These are phyloP conservation scores for Corchorus capsularis DNA, from an alignment of 345 rosid species.

Conservation along the genomic window DNA sequence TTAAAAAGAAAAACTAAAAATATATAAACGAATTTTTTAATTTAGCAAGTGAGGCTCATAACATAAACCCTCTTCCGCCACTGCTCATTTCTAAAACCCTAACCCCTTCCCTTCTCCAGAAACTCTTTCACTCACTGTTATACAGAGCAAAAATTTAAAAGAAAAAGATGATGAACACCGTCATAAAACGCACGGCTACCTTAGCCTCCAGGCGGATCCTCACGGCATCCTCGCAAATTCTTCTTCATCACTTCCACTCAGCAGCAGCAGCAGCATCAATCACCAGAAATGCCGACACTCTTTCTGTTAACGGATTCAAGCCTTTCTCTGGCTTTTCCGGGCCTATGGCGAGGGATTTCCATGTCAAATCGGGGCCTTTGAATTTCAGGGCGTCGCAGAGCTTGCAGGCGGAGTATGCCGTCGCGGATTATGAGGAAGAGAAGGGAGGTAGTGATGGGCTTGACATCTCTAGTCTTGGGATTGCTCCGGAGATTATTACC, in stretches of 20 bases:
- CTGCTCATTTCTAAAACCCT: conserved; percentile 17
- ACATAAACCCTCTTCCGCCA: not conserved
- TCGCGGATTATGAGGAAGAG: conserved; percentile 48
- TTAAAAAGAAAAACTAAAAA: no score
- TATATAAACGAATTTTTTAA: no score
- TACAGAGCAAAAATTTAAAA: not conserved
- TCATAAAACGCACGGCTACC: conserved; percentile 5
- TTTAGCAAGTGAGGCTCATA: not conserved
- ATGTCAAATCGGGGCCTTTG: conserved; percentile 50
- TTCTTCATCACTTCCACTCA: conserved; percentile 9
- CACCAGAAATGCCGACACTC: not conserved
- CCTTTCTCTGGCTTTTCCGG: not conserved
- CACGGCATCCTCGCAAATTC: conserved; percentile 6
- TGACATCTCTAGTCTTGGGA: conserved; percentile 64
- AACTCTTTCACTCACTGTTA: not conserved
- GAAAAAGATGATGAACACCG: conserved; percentile 6
- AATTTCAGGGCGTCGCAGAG: conserved; percentile 45
- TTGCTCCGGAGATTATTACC: conserved; percentile 72
- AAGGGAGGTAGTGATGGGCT: conserved; percentile 56
- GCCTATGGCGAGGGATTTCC: conserved; percentile 41
- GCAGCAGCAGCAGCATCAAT: not conserved
- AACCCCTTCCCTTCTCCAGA: not conserved
- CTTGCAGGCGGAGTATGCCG: conserved; percentile 54
- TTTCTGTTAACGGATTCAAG: not conserved
- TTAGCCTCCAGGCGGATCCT: conserved; percentile 17